Percentiles rank a stretch among this genome's conserved stretches.
Evolutionary conservation across 208 protist species (phyloP).

Genomic region (Leishmania major): DNA sequence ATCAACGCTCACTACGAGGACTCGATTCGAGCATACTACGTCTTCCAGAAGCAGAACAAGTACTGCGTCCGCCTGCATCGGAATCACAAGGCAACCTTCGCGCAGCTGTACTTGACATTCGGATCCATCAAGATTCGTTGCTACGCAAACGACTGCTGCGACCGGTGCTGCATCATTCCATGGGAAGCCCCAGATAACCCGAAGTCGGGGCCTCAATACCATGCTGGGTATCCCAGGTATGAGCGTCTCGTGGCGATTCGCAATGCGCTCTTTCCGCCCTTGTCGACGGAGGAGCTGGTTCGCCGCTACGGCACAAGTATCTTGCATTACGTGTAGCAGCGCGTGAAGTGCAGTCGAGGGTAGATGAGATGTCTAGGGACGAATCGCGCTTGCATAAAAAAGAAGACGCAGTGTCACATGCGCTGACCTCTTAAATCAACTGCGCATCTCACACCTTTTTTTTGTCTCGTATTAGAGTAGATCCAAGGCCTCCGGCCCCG

Average conservation of each 20-base stretch:
- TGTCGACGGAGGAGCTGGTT: constrained; percentile 73
- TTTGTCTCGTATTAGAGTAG: neutral
- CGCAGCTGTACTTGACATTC: constrained; percentile 88
- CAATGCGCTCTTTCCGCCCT: constrained; percentile 61
- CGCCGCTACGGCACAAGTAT: constrained; percentile 64
- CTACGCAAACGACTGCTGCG: constrained; percentile 89
- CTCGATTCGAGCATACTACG: constrained; percentile 78
- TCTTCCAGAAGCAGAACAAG: constrained; percentile 73
- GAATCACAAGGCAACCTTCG: constrained; percentile 69
- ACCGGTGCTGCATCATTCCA: constrained; percentile 61
- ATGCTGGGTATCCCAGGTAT: constrained; percentile 69
- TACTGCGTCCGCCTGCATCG: constrained; percentile 75
- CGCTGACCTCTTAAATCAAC: neutral
- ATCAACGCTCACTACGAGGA: constrained; percentile 82
- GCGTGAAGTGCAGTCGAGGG: neutral
- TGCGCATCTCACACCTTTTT: neutral
- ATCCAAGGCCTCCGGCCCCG: neutral
- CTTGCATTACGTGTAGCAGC: constrained; percentile 5
- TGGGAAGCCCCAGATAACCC: constrained; percentile 44
- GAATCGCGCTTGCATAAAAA: neutral
- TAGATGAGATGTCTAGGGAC: neutral
- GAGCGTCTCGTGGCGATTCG: constrained; percentile 58
- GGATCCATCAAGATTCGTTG: constrained; percentile 90
- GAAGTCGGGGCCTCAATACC: constrained; percentile 1
- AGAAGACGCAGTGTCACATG: neutral